A percentile compares a stretch with the other conserved stretches of the same genome.
Evolutionary conservation across 1,284 basidiomycete species (phyloP).

Genomic region (Phlebopus sp.): DNA sequence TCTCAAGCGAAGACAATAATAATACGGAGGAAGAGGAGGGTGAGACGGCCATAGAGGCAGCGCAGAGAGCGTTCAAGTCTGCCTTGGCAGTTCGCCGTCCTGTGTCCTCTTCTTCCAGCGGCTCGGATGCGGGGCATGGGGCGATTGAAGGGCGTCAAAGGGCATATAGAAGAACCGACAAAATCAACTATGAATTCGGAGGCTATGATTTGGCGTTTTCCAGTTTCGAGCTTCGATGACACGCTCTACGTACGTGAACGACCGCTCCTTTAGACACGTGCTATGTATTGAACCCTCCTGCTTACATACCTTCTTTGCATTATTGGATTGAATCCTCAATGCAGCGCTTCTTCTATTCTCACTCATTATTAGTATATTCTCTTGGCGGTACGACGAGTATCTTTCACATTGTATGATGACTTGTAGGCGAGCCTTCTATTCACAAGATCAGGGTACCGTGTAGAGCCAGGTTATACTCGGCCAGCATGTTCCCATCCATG

Average conservation of each 20-base stretch:
- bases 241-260: conserved; percentile 11
- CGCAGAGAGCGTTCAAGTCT: conserved; percentile 65
- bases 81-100: conserved; percentile 44
- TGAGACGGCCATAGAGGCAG: conserved; percentile 58
- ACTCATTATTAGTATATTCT: no score
- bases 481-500: conserved; percentile 3
- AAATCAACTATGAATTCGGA: conserved; percentile 98
- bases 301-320: conserved; percentile 9
- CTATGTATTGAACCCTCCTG: conserved; percentile 13
- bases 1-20: conserved; percentile 65
- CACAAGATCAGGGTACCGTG: conserved; percentile 7
- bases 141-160: conserved; percentile 10
- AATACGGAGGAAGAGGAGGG: conserved; percentile 48
- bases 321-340: no score
- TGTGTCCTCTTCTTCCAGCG: conserved; percentile 20
- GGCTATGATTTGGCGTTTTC: conserved; percentile 94
- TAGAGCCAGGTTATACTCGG: neutral
- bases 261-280: conserved; percentile 23
- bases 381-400: neutral
- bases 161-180: conserved; percentile 78
- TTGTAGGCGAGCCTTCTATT: conserved; percentile 7
- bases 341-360: no score
- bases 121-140: conserved; percentile 13
- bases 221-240: conserved; percentile 67
- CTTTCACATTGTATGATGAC: neutral